Percentiles rank a stretch among this genome's conserved stretches.
Conservation (phyloP, 768 basidiomycete genomes). For the Lactifluus volemus region DNA sequence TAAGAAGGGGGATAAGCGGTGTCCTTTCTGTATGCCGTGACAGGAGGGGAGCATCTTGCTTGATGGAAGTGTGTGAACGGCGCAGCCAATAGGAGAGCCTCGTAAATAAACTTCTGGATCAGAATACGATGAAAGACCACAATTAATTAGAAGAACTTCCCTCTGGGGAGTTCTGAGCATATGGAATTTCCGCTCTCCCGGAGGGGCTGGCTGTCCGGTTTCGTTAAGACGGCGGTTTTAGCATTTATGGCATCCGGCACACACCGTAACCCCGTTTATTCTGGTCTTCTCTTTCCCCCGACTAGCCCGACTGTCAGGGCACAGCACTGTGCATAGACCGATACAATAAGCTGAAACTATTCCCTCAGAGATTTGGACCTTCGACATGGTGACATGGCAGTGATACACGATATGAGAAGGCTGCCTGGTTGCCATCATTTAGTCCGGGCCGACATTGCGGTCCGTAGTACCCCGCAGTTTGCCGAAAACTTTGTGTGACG, state of each 20-base stretch:
- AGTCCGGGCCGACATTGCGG: neutral
- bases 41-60: neutral
- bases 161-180: neutral
- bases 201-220: neutral
- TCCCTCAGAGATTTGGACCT: neutral
- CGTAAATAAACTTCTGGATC: neutral
- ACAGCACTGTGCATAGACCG: neutral
- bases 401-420: neutral
- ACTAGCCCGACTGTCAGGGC: neutral
- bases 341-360: neutral
- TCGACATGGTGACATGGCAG: neutral
- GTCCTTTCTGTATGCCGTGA: neutral
- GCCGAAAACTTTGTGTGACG: too few relatives aligned
- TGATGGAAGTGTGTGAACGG: neutral
- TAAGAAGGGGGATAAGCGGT: neutral
- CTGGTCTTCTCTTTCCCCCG: neutral
- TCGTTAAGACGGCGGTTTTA: neutral
- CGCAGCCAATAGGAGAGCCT: neutral
- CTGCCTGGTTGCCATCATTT: neutral
- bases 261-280: neutral
- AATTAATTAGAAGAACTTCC: neutral
- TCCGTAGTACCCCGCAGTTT: neutral
- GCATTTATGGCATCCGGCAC: neutral
- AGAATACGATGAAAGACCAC: neutral
- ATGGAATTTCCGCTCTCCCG: neutral